These are phyloP conservation scores for Cordyceps fumosorosea DNA, from an alignment of 2,329 filamentous ascomycete genomes.

Conservation along the genomic window DNA sequence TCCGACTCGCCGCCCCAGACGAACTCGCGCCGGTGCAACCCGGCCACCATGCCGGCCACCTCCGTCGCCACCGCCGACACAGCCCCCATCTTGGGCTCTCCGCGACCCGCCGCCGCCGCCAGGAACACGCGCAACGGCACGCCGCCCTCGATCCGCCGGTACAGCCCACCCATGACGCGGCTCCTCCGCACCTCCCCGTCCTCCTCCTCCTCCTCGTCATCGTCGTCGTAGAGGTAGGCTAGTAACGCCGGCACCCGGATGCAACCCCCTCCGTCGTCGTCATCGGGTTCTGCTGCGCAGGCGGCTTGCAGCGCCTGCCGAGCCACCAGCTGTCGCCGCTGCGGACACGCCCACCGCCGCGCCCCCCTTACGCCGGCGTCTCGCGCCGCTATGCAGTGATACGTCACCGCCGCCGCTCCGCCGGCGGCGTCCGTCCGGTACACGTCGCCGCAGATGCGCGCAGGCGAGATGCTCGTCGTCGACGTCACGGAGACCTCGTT, in stretches of 20 bases:
- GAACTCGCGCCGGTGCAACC: not conserved
- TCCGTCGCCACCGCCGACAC: not conserved
- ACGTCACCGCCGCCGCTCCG: not conserved
- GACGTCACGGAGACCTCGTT: not conserved
- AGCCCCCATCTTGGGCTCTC: not conserved
- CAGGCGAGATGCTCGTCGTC: not conserved
- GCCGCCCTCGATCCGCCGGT: not conserved
- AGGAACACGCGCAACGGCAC: not conserved
- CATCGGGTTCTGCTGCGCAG: not conserved
- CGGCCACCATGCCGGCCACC: not conserved
- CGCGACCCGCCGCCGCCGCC: not conserved
- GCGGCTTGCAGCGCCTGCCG: not conserved
- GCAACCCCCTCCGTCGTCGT: not conserved
- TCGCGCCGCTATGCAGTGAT: not conserved
- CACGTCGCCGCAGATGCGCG: not conserved
- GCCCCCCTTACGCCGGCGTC: not conserved
- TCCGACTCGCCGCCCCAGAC: not conserved
- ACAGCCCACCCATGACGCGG: constrained; percentile 1
- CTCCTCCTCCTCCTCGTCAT: not conserved
- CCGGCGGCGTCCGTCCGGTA: not conserved
- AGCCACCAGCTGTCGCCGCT: not conserved
- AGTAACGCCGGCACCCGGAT: not conserved
- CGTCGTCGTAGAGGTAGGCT: not conserved
- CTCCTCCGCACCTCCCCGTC: not conserved
- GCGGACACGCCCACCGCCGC: not conserved